Percentiles rank a stretch among this genome's conserved stretches.
These are phyloP conservation scores for Suhomyces chickasaworum DNA, from an alignment of 1,139 yeast species.

Conservation along the genomic window DNA sequence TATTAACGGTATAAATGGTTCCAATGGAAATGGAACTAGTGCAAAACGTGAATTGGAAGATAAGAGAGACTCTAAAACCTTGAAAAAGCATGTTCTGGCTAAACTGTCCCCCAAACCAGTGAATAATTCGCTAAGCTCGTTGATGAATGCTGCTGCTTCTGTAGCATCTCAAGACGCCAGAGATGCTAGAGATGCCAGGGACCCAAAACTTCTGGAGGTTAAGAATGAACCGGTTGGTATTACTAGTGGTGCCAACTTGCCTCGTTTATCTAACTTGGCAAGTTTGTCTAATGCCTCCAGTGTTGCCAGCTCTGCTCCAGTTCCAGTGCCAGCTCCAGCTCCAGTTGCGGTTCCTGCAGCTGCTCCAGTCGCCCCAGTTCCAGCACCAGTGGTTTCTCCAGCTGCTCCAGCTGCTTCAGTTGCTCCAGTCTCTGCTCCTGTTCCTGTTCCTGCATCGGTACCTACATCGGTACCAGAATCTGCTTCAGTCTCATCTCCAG, in stretches of 20 bases:
- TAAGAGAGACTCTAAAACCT: constrained; percentile 28
- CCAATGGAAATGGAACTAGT: constrained; percentile 2
- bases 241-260: background rate
- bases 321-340: constrained; percentile 3
- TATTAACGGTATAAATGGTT: constrained; percentile 3
- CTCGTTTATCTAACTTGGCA: constrained; percentile 4
- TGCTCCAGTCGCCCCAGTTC: too few species aligned
- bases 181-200: constrained; percentile 5
- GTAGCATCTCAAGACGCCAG: constrained; percentile 16
- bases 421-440: constrained; percentile 9
- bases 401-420: constrained; percentile 3
- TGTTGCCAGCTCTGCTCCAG: background rate
- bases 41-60: constrained; percentile 44
- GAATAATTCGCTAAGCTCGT: constrained; percentile 26
- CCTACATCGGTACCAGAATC: constrained; percentile 14
- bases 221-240: constrained; percentile 7
- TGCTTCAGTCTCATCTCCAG: background rate
- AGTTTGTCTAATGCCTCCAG: constrained; percentile 1
- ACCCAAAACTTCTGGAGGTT: constrained; percentile 4
- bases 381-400: constrained; percentile 12
- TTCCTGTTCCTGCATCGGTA: constrained; percentile 16
- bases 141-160: constrained; percentile 35
- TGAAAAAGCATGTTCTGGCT: constrained; percentile 22
- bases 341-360: constrained; percentile 10
- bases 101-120: constrained; percentile 19